phyloP scores from a whole-genome alignment of 1,139 yeast genomes.

The Protomyces inouyei region DNA sequence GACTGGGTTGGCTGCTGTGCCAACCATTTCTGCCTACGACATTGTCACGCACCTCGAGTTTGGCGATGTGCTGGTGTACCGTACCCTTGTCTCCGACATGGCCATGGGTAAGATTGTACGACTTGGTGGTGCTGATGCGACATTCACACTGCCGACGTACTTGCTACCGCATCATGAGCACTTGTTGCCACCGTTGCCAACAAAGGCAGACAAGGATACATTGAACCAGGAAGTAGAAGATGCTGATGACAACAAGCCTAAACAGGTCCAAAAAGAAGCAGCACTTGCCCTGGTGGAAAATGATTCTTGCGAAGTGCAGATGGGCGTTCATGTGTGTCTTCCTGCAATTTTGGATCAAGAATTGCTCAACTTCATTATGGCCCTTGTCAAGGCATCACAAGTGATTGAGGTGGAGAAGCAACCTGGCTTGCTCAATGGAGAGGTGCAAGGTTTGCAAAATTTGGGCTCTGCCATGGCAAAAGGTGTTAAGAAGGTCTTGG shows the following conservation, averaged over 20 bases:
- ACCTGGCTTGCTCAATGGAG: constrained; percentile 7
- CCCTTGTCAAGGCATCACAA: constrained; percentile 19
- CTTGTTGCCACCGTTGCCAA: constrained; percentile 12
- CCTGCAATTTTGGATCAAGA: constrained; percentile 24
- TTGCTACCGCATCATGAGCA: constrained; percentile 25
- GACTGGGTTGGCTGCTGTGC: constrained; percentile 10
- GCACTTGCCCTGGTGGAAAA: constrained; percentile 4
- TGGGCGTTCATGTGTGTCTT: constrained; percentile 20
- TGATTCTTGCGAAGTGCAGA: constrained; percentile 20
- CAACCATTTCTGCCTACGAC: constrained; percentile 16
- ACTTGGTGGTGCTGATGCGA: constrained; percentile 22
- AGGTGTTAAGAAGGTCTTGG: constrained; percentile 20
- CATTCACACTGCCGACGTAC: constrained; percentile 21
- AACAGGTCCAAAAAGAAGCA: constrained; percentile 5
- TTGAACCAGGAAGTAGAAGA: constrained; percentile 2
- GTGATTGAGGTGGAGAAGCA: constrained; percentile 17
- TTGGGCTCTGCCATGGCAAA: not conserved
- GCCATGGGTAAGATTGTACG: constrained; percentile 12
- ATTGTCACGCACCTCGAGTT: constrained; percentile 18
- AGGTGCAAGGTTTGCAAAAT: constrained; percentile 11
- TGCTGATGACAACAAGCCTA: constrained; percentile 13
- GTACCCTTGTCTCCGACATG: not conserved
- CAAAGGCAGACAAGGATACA: not conserved
- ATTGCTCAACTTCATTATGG: constrained; percentile 20
- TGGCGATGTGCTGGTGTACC: constrained; percentile 14